Evolutionary conservation across 2,329 filamentous ascomycete genomes (phyloP).

Genomic region (Beauveria brongniartii): DNA sequence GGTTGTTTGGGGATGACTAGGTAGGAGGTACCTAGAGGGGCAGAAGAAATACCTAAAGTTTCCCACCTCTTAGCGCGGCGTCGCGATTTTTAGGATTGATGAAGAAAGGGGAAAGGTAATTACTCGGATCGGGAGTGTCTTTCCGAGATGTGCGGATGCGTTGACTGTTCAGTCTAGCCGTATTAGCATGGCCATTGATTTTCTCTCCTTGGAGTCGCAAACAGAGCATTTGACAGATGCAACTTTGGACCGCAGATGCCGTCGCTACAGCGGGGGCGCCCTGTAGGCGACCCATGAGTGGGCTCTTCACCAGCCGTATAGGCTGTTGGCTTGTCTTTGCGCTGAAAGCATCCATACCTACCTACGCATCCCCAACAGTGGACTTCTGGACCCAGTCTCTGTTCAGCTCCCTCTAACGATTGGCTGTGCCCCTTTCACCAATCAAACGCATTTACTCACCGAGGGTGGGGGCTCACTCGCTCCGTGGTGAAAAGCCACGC

Average conservation of each 20-base stretch:
- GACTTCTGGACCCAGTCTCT: background rate
- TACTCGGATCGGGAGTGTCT: background rate
- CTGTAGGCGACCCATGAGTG: background rate
- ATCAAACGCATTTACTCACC: background rate
- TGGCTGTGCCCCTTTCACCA: constrained; percentile 8
- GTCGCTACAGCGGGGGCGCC: background rate
- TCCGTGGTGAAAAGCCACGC: background rate
- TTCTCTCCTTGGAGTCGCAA: background rate
- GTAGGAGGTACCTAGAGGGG: background rate
- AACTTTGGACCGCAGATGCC: background rate
- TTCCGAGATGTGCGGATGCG: constrained; percentile 5
- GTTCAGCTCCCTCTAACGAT: constrained; percentile 5
- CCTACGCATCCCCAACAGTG: background rate
- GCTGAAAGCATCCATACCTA: constrained; percentile 1
- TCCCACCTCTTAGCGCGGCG: background rate
- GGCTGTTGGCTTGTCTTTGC: background rate
- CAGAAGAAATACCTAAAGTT: background rate
- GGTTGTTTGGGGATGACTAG: background rate
- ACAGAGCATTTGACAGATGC: constrained; percentile 1
- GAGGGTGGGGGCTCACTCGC: background rate
- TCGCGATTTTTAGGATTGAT: background rate
- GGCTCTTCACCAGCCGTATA: background rate
- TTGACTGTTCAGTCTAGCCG: background rate
- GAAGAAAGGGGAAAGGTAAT: background rate
- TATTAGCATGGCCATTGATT: background rate